phyloP scores from a whole-genome alignment of 495 filamentous ascomycete genomes.

The Articulospora tetracladia region DNA sequence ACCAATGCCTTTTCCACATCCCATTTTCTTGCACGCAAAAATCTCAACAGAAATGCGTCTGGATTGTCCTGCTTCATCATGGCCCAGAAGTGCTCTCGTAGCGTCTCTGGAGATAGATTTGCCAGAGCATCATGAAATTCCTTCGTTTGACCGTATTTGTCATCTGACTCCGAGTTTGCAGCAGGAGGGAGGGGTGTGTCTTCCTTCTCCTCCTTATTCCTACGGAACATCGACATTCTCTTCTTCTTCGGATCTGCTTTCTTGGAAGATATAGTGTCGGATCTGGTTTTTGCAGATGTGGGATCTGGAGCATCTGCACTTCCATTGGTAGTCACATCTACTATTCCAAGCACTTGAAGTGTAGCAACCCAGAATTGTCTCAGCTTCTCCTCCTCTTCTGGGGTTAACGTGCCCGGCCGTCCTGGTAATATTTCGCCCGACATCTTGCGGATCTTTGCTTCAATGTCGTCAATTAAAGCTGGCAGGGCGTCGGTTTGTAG shows the following conservation, averaged over 20 bases:
- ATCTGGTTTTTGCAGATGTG: background rate
- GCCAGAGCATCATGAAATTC: slow-evolving; percentile 78
- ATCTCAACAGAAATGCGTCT: slow-evolving; percentile 81
- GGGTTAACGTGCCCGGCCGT: slow-evolving; percentile 80
- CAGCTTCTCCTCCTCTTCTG: slow-evolving; percentile 84
- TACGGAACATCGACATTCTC: slow-evolving; percentile 60
- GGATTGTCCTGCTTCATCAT: slow-evolving; percentile 98
- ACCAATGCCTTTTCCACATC: slow-evolving; percentile 88
- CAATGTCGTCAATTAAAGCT: background rate
- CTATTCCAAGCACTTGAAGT: slow-evolving; percentile 76
- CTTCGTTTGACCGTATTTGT: slow-evolving; percentile 91
- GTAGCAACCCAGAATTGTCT: slow-evolving; percentile 79
- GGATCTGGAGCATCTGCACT: slow-evolving; percentile 1
- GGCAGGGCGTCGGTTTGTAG: background rate
- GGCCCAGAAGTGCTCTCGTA: slow-evolving; percentile 82
- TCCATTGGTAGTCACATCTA: slow-evolving; percentile 19
- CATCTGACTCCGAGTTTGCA: slow-evolving; percentile 45
- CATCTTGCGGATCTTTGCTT: slow-evolving; percentile 21
- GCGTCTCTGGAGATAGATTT: slow-evolving; percentile 68
- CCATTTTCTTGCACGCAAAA: slow-evolving; percentile 93
- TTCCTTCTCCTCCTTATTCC: slow-evolving; percentile 54
- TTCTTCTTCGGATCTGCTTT: slow-evolving; percentile 67
- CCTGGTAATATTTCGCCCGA: slow-evolving; percentile 40
- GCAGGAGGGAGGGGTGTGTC: background rate
- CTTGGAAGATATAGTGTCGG: slow-evolving; percentile 32